A percentile compares a stretch with the other conserved stretches of the same genome.
Conservation (phyloP, 2,329 filamentous ascomycete species). For the Stylonectria norvegica region DNA sequence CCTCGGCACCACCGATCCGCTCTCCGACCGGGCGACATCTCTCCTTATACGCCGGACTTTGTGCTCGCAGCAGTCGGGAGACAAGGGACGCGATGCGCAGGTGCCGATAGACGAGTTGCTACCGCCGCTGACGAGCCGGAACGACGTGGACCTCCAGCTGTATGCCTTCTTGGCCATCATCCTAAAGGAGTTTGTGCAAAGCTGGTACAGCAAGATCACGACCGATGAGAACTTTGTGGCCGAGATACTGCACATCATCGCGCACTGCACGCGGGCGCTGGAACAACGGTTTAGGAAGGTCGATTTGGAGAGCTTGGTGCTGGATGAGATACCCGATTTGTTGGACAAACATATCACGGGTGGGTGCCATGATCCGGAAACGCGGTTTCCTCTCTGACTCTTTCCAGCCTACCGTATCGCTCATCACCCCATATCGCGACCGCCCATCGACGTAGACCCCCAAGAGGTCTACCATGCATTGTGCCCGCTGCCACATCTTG, state of each 20-base stretch:
- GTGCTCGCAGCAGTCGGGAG: conserved; percentile 65
- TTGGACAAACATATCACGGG: conserved; percentile 77
- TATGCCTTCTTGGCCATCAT: conserved; percentile 91
- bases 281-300: conserved; percentile 81
- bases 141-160: conserved; percentile 87
- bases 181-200: conserved; percentile 83
- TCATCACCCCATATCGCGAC: conserved; percentile 53
- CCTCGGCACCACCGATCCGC: conserved; percentile 44
- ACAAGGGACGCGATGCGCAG: conserved; percentile 49
- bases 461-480: conserved; percentile 79
- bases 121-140: conserved; percentile 88
- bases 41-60: conserved; percentile 79
- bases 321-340: conserved; percentile 85
- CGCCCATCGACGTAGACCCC: conserved; percentile 58
- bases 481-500: conserved; percentile 75
- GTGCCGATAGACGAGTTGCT: conserved; percentile 74
- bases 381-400: conserved; percentile 14
- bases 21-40: conserved; percentile 75
- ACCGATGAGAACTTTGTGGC: conserved; percentile 83
- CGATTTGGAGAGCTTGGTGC: conserved; percentile 75
- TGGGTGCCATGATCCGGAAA: conserved; percentile 37
- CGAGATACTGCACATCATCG: conserved; percentile 85
- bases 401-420: conserved; percentile 68
- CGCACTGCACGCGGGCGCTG: conserved; percentile 82
- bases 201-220: conserved; percentile 92